Evolutionary conservation across 139 green algal genomes (phyloP).

Genomic region (Zygnema cylindricum): DNA sequence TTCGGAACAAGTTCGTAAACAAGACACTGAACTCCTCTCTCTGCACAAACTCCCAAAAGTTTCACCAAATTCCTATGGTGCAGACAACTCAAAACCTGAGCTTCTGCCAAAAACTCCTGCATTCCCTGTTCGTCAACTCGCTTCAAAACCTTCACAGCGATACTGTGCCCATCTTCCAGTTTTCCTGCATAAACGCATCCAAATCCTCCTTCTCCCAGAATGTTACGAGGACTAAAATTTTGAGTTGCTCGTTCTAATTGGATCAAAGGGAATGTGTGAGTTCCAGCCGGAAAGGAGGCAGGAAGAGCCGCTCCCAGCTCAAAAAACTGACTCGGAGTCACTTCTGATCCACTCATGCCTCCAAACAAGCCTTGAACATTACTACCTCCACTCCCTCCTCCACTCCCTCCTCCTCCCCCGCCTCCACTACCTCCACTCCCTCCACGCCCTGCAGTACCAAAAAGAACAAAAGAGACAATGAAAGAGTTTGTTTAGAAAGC

Average conservation of each 20-base stretch:
- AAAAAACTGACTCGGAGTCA: neutral
- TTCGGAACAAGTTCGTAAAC: conserved; percentile 58
- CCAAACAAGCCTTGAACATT: neutral
- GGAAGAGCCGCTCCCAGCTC: neutral
- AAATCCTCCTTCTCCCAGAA: conserved; percentile 16
- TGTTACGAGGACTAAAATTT: conserved; percentile 14
- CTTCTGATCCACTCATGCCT: neutral
- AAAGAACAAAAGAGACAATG: neutral
- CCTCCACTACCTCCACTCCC: conserved; percentile 1
- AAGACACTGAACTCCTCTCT: conserved; percentile 28
- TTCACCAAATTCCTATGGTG: conserved; percentile 64
- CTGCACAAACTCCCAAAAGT: conserved; percentile 65
- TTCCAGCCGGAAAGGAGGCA: neutral
- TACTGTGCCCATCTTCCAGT: neutral
- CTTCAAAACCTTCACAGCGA: conserved; percentile 29
- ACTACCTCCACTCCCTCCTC: conserved; percentile 1
- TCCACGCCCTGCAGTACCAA: neutral
- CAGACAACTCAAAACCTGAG: conserved; percentile 59
- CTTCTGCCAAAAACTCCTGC: conserved; percentile 70
- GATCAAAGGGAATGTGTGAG: conserved; percentile 8
- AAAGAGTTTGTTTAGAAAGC: neutral
- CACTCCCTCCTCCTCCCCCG: neutral
- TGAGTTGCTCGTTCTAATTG: conserved; percentile 1
- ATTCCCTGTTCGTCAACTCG: conserved; percentile 47
- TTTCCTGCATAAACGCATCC: neutral